Percentiles rank a stretch among this genome's conserved stretches.
These are phyloP conservation scores for Astrothelium subdiscretum DNA, from an alignment of 495 filamentous ascomycete species.

Conservation along the genomic window DNA sequence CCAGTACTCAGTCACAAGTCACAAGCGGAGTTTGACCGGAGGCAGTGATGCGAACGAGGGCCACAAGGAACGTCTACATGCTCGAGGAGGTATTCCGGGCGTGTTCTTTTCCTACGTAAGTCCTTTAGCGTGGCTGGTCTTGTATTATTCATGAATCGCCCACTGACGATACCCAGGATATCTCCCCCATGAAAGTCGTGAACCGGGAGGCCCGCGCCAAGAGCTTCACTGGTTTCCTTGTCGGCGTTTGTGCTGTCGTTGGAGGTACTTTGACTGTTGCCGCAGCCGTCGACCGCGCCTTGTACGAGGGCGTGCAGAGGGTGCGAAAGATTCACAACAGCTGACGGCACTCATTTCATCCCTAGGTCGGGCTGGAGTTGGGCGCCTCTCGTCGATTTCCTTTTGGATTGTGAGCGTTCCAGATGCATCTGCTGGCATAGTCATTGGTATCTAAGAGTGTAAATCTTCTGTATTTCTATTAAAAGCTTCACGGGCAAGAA, in stretches of 20 bases:
- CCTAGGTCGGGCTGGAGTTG: background rate
- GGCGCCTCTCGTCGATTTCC: background rate
- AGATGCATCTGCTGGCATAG: background rate
- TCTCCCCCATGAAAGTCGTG: conserved; percentile 99
- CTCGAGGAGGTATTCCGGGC: conserved; percentile 82
- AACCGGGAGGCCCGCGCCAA: conserved; percentile 86
- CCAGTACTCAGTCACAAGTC: conserved; percentile 93
- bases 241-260: conserved; percentile 86
- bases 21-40: conserved; percentile 73
- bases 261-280: conserved; percentile 94
- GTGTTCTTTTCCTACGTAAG: conserved; percentile 95
- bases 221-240: conserved; percentile 78
- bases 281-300: conserved; percentile 77
- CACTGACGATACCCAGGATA: conserved; percentile 49
- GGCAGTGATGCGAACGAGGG: conserved; percentile 74
- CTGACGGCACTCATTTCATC: conserved; percentile 11
- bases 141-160: background rate
- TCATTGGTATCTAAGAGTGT: background rate
- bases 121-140: conserved; percentile 11
- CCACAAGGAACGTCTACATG: conserved; percentile 82
- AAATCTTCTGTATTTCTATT: background rate
- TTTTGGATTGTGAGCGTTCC: conserved; percentile 1
- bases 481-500: background rate
- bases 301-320: conserved; percentile 77
- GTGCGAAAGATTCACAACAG: conserved; percentile 70